Evolutionary conservation across 768 basidiomycete species (phyloP), one percentile per base, ranked within the genome.

Genomic region (Mrakia gelida): DNA sequence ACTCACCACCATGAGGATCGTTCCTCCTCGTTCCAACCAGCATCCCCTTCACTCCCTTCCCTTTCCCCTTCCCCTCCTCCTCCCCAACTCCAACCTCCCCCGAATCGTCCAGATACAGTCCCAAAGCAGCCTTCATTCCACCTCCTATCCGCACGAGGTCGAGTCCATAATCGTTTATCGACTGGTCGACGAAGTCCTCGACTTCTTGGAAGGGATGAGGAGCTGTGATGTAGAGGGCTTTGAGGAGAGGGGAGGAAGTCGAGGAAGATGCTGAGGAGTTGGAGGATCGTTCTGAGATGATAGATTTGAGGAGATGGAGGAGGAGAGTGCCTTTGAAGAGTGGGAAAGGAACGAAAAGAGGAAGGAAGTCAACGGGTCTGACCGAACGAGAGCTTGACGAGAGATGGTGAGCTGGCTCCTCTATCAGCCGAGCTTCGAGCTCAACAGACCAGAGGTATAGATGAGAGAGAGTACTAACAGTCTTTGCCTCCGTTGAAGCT

Each of bases 401-500:
- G 45, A 62, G 45, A 54, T 30, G 43, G 43, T 54, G 65, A n/a
- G 80, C 68, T 68, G 73, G 43, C 65, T 43, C 23, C 41, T 30
- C 76, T 68, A 63, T 56, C 74, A 23, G 9, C 21, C 45, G 21
- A n/a, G 59, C 32, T 6, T 6, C 21, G 38, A 52, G 16, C 59
- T 32, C 18, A 43, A 54, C n/a, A 74, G 43, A 78, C 6, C 41
- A 23, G 49, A 32, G 23, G 61, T 56, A 79, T 18, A 21, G 45
- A 61, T 11, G 11, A 72, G 32, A 54, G 16, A 30, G 38, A 38
- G 43, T 6, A 82, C 84, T 62, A 45, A 96, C 97, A 99, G 83
- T 99, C 97, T 84, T 99, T 99, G 73, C 97, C 97, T 15, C 97
- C 97, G 81, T 98, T 99, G 86, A 98, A 99, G 84, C 95, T 97